Evolutionary conservation across 345 rosid species (phyloP), one percentile per base, ranked within the genome.

Genomic region (Rhizophora mangle): DNA sequence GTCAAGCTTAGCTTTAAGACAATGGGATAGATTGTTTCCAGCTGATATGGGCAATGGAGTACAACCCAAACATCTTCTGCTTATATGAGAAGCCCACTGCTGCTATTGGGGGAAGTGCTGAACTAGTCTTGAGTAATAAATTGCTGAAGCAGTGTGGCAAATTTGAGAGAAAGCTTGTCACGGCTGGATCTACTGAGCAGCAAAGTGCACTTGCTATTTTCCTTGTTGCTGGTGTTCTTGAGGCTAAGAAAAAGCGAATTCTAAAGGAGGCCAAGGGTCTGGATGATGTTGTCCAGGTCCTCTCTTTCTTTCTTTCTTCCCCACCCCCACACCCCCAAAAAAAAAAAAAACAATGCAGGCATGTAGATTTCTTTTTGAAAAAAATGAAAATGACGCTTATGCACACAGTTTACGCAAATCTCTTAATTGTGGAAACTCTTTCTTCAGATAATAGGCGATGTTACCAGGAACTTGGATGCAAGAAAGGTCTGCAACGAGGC

Each of bases 1-100:
- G 46, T 62, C 31, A n/a, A 74, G 64, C 51, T 65, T 58, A 70
- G 30, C 69, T 62, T 69, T 58, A 74, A 79, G 75, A 79, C 68
- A 29, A 26, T 77, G 54, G 70, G 63, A 73, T 71, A 72, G 80
- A 57, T 65, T 74, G 77, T 63, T 87, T 83, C 72, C 91, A 92
- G 93, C 82, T 95, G 79, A 92, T 92, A 86, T 95, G 96, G 96
- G 97, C 91, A 7, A 89, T 95, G 97, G 97, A 95, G 82, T 95
- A 95, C 78, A 90, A 90, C 77, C 99, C 99, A 43, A 85, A 80
- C 62, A 85, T 86, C 76, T 95, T 86, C 78, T 82, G 85, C 67
- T 46, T 69, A 51, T 90, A 85, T 9, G 87, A 88, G 81, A 82
- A 86, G 69, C 68, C 85, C 53, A 36, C 6, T 26, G n/a, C 72